Conservation (phyloP, 1,139 yeast species). For the Saccharomycopsis phalli region DNA sequence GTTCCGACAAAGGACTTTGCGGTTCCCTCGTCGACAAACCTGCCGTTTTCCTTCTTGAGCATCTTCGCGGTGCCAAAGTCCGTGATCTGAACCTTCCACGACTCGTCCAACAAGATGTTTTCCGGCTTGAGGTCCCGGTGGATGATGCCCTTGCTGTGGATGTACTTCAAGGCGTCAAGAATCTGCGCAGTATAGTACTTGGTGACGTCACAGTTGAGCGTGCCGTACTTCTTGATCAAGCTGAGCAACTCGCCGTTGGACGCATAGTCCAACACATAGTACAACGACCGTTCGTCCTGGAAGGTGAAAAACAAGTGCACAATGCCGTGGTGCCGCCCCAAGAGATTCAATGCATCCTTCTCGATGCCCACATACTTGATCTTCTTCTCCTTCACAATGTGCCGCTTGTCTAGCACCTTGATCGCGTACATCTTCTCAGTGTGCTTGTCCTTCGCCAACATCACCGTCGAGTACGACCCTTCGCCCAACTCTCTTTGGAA, state of each 20-base stretch:
- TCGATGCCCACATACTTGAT: conserved; percentile 75
- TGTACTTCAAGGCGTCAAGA: conserved; percentile 75
- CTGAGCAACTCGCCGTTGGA: conserved; percentile 69
- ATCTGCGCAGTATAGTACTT: conserved; percentile 63
- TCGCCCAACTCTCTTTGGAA: conserved; percentile 69
- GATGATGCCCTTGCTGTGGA: conserved; percentile 77
- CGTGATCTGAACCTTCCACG: conserved; percentile 81
- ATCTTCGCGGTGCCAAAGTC: conserved; percentile 97
- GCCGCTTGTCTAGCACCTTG: conserved; percentile 64
- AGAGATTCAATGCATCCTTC: conserved; percentile 61
- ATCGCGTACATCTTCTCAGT: conserved; percentile 58
- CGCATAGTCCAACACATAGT: conserved; percentile 71
- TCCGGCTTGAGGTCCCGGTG: conserved; percentile 97
- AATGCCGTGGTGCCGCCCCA: conserved; percentile 61
- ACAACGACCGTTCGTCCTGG: conserved; percentile 64
- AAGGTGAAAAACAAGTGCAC: conserved; percentile 69
- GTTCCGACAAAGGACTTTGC: conserved; percentile 81
- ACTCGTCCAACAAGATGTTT: conserved; percentile 70
- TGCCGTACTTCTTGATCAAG: conserved; percentile 48
- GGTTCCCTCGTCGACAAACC: conserved; percentile 50
- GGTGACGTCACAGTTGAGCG: conserved; percentile 45
- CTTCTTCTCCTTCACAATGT: conserved; percentile 69
- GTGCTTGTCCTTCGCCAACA: conserved; percentile 54
- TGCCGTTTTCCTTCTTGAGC: conserved; percentile 38
- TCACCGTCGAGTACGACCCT: conserved; percentile 75